These are phyloP conservation scores for Aureobasidium pullulans DNA, from an alignment of 2,329 filamentous ascomycete genomes.

Conservation along the genomic window DNA sequence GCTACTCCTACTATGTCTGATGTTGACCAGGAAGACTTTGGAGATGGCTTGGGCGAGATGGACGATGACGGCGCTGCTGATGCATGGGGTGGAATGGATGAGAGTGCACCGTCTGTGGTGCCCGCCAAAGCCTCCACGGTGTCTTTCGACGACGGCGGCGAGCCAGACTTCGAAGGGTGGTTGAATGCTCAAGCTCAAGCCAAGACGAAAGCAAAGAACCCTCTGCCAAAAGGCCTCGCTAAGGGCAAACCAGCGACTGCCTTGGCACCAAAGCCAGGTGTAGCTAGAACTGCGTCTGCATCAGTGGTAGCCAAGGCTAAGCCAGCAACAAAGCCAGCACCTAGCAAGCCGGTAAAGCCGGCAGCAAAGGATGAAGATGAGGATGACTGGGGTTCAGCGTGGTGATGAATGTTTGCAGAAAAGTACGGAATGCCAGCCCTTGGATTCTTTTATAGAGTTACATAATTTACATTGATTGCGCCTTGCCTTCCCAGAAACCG, in stretches of 20 bases:
- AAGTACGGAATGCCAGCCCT: not conserved
- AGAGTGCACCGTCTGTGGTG: slow-evolving; percentile 31
- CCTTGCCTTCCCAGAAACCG: not conserved
- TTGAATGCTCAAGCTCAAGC: slow-evolving; percentile 74
- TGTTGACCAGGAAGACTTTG: slow-evolving; percentile 49
- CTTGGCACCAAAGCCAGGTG: slow-evolving; percentile 22
- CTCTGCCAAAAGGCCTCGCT: slow-evolving; percentile 73
- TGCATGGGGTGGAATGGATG: slow-evolving; percentile 41
- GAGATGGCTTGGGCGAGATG: slow-evolving; percentile 66
- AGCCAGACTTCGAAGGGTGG: slow-evolving; percentile 96
- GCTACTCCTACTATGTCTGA: slow-evolving; percentile 16
- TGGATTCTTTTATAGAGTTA: slow-evolving; percentile 9
- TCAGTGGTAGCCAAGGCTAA: not conserved
- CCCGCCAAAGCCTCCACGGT: slow-evolving; percentile 20
- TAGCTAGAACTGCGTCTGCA: slow-evolving; percentile 3
- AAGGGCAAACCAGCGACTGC: slow-evolving; percentile 46
- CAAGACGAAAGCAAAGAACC: slow-evolving; percentile 57
- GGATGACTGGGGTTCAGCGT: slow-evolving; percentile 33
- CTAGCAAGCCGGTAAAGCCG: slow-evolving; percentile 20
- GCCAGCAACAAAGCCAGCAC: slow-evolving; percentile 23
- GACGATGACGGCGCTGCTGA: slow-evolving; percentile 49
- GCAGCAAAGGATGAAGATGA: slow-evolving; percentile 32
- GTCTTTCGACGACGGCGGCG: slow-evolving; percentile 72
- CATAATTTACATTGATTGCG: slow-evolving; percentile 12
- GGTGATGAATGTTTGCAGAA: slow-evolving; percentile 20